phyloP scores from a whole-genome alignment of 176 grass and related monocot species.

The Hordeum marinum region DNA sequence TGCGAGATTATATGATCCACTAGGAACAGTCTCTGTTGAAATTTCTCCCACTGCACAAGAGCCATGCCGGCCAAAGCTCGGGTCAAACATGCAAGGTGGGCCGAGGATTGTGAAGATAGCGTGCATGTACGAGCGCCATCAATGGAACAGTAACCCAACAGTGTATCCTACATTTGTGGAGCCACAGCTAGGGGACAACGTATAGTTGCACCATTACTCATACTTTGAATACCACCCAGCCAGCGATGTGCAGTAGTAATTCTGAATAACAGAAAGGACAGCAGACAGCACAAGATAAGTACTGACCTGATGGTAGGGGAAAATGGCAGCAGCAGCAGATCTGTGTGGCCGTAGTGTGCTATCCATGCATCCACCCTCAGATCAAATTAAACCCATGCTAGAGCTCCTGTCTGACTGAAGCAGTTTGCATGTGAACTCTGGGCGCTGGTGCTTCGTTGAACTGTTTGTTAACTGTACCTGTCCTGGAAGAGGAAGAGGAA shows the following conservation, averaged over 20 bases:
- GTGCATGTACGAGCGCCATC: not conserved
- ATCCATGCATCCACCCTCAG: not conserved
- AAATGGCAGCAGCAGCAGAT: conserved; percentile 37
- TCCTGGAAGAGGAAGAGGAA: conserved; percentile 21
- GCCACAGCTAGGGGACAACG: conserved; percentile 25
- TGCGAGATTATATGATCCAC: not conserved
- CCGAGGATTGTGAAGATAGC: not conserved
- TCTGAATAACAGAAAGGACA: conserved; percentile 28
- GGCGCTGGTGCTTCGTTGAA: not conserved
- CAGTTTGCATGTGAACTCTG: not conserved
- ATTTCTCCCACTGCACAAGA: not conserved
- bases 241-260: conserved; percentile 10
- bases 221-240: conserved; percentile 17
- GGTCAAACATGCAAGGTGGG: conserved; percentile 24
- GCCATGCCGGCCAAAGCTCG: not conserved
- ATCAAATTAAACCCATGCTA: not conserved
- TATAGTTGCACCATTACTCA: conserved; percentile 27
- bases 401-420: not conserved
- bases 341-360: conserved; percentile 6
- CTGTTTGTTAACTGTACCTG: conserved; percentile 1
- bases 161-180: conserved; percentile 33
- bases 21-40: not conserved
- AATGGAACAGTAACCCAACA: conserved; percentile 22
- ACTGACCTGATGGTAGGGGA: conserved; percentile 19
- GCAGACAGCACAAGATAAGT: conserved; percentile 16